phyloP scores from a whole-genome alignment of 1,139 yeast species.

The Candida dubliniensis region DNA sequence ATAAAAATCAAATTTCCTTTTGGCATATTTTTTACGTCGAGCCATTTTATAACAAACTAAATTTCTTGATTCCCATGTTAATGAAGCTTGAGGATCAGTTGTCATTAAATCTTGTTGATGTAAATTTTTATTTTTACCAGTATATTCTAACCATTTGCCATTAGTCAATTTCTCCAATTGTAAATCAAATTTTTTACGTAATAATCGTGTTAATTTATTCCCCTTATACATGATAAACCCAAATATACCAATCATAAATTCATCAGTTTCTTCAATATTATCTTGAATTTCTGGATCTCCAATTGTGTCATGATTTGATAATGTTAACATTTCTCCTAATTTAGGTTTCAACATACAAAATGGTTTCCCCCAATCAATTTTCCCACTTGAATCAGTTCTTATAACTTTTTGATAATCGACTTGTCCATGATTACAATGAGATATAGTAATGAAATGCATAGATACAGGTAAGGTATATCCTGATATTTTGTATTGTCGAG shows the following conservation, averaged over 20 bases:
- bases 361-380: conserved; percentile 54
- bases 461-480: conserved; percentile 37
- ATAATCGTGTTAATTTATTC: conserved; percentile 10
- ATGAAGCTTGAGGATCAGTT: conserved; percentile 24
- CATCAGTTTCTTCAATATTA: conserved; percentile 4
- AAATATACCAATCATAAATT: conserved; percentile 6
- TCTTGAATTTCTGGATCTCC: conserved; percentile 8
- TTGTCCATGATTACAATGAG: conserved; percentile 58
- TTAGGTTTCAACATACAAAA: conserved; percentile 47
- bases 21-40: conserved; percentile 59
- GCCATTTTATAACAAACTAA: conserved; percentile 62
- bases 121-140: conserved; percentile 22
- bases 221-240: conserved; percentile 9
- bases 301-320: conserved; percentile 15
- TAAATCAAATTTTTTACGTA: conserved; percentile 22
- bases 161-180: conserved; percentile 22
- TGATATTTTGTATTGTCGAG: conserved; percentile 49
- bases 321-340: conserved; percentile 16
- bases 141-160: conserved; percentile 26
- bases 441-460: conserved; percentile 48
- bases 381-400: conserved; percentile 34
- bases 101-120: conserved; percentile 23
- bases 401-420: conserved; percentile 46
- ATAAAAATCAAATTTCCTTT: conserved; percentile 48
- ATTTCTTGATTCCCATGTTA: conserved; percentile 33